These are phyloP conservation scores for Raphanus raphanistrum DNA, from an alignment of 345 rosid species.

Conservation along the genomic window DNA sequence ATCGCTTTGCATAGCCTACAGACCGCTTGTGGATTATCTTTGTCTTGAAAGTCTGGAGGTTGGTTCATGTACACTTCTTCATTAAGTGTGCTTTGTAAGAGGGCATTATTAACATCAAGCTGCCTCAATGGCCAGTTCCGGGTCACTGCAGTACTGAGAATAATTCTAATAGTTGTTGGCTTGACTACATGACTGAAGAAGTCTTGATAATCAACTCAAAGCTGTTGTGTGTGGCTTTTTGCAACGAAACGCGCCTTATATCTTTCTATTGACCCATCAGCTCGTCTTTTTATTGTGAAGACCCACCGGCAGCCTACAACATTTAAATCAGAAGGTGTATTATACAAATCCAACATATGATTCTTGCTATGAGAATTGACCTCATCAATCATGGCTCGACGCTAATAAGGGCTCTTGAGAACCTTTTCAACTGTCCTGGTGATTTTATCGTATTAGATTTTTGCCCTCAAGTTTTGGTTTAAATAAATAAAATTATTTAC, in stretches of 20 bases:
- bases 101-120: neutral
- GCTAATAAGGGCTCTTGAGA: neutral
- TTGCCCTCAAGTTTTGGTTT: too few relatives aligned
- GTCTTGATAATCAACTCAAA: neutral
- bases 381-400: neutral
- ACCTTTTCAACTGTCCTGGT: neutral
- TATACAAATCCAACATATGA: neutral
- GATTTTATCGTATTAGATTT: too few relatives aligned
- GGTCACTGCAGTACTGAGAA: neutral
- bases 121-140: neutral
- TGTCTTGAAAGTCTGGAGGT: neutral
- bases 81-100: neutral
- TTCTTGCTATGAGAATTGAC: too few relatives aligned
- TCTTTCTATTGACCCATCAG: neutral
- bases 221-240: neutral
- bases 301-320: too few relatives aligned
- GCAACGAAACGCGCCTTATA: neutral
- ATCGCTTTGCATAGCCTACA: neutral
- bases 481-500: too few relatives aligned
- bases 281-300: too few relatives aligned
- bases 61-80: neutral
- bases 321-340: neutral
- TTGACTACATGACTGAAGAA: neutral
- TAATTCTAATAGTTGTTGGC: neutral
- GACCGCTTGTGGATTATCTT: neutral